These are phyloP conservation scores for Neocallimastix lanati DNA, from an alignment of 192 early-diverging fungal genomes.

Conservation along the genomic window DNA sequence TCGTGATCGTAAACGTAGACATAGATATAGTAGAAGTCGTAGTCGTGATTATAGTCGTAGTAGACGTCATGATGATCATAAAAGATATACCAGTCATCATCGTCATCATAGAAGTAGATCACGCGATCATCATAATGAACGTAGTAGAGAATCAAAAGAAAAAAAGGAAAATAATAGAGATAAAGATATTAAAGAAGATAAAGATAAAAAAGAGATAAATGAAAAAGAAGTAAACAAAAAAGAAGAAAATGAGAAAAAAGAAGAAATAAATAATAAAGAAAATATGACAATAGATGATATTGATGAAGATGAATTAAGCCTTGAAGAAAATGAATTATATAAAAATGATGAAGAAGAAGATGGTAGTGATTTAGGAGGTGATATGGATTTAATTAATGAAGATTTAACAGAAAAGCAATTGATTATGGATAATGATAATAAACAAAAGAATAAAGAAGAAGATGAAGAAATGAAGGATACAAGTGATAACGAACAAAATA, in stretches of 20 bases:
- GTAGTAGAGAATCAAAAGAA: neutral
- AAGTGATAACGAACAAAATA: neutral
- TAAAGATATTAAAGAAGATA: neutral
- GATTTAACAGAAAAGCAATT: neutral
- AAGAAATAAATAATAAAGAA: neutral
- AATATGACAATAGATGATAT: neutral
- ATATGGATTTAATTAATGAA: neutral
- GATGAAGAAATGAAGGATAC: neutral
- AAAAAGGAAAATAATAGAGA: no score
- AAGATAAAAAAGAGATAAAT: neutral
- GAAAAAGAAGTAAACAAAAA: neutral
- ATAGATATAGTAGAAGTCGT: neutral
- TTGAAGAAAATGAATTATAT: neutral
- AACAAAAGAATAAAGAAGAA: neutral
- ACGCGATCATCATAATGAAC: neutral
- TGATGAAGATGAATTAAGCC: neutral
- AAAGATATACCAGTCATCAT: slow-evolving; percentile 1
- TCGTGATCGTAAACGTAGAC: neutral
- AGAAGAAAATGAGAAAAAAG: neutral
- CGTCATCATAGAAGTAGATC: slow-evolving; percentile 4
- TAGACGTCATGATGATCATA: slow-evolving; percentile 7
- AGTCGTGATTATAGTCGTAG: slow-evolving; percentile 7
- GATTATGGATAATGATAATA: neutral
- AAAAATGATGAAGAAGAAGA: neutral
- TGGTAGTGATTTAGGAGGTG: neutral